Percentiles rank a stretch among this genome's conserved stretches.
These are phyloP conservation scores for Priceomyces carsonii DNA, from an alignment of 805 yeast genomes.

Conservation along the genomic window DNA sequence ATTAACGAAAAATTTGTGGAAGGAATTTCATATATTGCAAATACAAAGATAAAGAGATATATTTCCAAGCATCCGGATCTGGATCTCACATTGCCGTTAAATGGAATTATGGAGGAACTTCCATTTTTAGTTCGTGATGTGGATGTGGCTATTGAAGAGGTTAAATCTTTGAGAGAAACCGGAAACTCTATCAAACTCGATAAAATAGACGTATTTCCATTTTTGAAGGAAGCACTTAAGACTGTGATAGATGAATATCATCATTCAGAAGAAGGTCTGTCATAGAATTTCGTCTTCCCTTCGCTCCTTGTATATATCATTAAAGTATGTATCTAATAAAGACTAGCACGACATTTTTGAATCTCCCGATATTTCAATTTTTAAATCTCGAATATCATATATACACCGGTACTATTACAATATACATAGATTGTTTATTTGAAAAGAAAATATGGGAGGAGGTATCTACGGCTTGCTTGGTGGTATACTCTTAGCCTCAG, in stretches of 20 bases:
- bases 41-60: constrained; percentile 56
- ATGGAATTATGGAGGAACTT: constrained; percentile 40
- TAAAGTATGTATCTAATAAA: no score
- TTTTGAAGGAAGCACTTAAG: constrained; percentile 33
- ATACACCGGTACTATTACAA: no score
- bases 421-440: no score
- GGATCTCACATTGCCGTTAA: constrained; percentile 31
- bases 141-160: constrained; percentile 45
- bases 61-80: constrained; percentile 22
- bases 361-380: no score
- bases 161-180: constrained; percentile 49
- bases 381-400: no score
- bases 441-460: constrained; percentile 34
- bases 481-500: constrained; percentile 62
- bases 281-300: no score
- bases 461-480: constrained; percentile 46
- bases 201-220: constrained; percentile 42
- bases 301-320: no score
- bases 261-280: no score
- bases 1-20: constrained; percentile 48
- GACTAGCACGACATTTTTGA: no score
- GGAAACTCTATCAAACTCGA: constrained; percentile 29
- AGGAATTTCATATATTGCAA: constrained; percentile 71
- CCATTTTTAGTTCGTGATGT: constrained; percentile 38
- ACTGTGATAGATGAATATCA: constrained; percentile 13